phyloP scores from a whole-genome alignment of 106 monocot species.

The Acorus calamus region DNA sequence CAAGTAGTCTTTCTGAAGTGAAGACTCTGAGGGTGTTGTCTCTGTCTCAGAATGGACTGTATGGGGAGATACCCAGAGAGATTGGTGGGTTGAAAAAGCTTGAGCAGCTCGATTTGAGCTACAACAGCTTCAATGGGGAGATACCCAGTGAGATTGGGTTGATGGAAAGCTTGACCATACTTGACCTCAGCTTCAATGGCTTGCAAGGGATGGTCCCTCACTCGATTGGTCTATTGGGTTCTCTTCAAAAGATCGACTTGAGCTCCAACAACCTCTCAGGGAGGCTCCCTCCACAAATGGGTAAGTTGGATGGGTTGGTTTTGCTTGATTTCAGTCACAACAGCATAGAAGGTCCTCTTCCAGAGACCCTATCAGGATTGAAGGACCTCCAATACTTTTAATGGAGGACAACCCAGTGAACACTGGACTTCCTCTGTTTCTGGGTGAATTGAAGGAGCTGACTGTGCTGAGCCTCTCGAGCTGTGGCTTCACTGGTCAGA shows the following conservation, averaged over 20 bases:
- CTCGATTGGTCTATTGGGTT: constrained; percentile 22
- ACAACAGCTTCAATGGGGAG: constrained; percentile 35
- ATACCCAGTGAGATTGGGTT: constrained; percentile 40
- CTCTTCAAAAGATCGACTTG: constrained; percentile 49
- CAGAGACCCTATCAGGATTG: constrained; percentile 21
- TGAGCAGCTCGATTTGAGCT: constrained; percentile 66
- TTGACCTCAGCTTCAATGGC: constrained; percentile 51
- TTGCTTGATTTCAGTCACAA: constrained; percentile 58
- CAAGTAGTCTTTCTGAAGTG: constrained; percentile 13
- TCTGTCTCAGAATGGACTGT: constrained; percentile 51
- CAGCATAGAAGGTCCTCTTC: constrained; percentile 37
- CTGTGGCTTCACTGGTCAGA: constrained; percentile 37
- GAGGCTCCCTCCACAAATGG: constrained; percentile 26
- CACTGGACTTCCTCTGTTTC: constrained; percentile 25
- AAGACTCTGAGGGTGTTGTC: constrained; percentile 35
- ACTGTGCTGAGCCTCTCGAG: constrained; percentile 40
- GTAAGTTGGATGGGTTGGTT: constrained; percentile 24
- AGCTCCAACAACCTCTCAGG: constrained; percentile 47
- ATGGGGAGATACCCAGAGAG: constrained; percentile 30
- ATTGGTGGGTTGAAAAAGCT: constrained; percentile 20
- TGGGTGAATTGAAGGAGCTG: constrained; percentile 27
- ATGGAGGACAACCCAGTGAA: constrained; percentile 45
- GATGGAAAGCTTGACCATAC: constrained; percentile 32
- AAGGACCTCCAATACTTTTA: constrained; percentile 39
- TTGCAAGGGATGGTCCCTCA: constrained; percentile 31